Evolutionary conservation across 2,329 filamentous ascomycete species (phyloP), one percentile per base, ranked within the genome.

Genomic region (Conoideocrella luteorostrata): DNA sequence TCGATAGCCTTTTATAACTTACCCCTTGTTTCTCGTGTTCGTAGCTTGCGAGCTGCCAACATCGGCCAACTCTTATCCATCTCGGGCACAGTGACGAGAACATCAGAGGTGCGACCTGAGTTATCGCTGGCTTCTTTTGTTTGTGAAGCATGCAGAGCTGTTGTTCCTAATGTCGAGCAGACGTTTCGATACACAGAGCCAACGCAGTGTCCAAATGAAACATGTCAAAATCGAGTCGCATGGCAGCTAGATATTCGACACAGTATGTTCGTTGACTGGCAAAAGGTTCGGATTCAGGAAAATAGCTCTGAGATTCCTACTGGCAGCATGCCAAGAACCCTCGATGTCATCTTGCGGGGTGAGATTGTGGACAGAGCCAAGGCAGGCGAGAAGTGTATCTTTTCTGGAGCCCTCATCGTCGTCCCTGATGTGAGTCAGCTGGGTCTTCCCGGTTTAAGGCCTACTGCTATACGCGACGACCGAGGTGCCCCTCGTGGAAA

Each of bases 191-290:
- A 96, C 66, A 96, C 91, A 0, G 93, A 98, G 61, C 93, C 93
- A 1, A 91, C 89, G 4, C 88, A 96, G 68, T 98, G 93, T 55
- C 91, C 93, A 9, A 97, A 97, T 59, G 63, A 72, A 21, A 86
- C 78, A 6, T 98, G 93, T 62, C 83, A 83, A 56, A 98, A 98
- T 68, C 83, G 93, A 21, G 71, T 84, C 46, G 88, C 86, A n/a
- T 98, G 93, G 93, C 82, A 89, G 52, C 70, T 98, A n/a, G 91
- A 98, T 56, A 96, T 98, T 57, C 78, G 88, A 34, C 91, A 95
- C 64, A 96, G 90, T 64, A 97, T 90, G 0, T 98, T 98, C 61
- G 86, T 98, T 49, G 93, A 98, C 68, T 98, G 93, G 93, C 93
- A 98, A 62, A 97, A 97, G 64, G 89, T 97, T 20, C 86, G 94